Evolutionary conservation across 148 eudicot species (phyloP).

Genomic region (Rhododendron mucronatum): DNA sequence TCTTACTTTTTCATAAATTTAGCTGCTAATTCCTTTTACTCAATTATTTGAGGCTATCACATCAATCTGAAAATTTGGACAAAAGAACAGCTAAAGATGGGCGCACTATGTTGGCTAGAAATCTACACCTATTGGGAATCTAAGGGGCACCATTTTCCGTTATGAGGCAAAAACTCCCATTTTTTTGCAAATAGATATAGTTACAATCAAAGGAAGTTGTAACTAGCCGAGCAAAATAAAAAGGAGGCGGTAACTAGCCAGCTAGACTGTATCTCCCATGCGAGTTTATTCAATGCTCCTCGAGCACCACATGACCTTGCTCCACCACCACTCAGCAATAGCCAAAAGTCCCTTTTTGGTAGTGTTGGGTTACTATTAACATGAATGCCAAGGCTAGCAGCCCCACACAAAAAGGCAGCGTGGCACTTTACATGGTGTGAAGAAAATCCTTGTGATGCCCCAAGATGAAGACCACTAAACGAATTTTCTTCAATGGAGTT

Average conservation of each 20-base stretch:
- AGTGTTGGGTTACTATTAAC: background rate
- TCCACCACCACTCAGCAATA: background rate
- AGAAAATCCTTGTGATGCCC: background rate
- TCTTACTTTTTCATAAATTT: background rate
- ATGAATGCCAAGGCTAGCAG: background rate
- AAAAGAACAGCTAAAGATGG: background rate
- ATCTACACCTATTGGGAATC: background rate
- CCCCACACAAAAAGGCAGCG: background rate
- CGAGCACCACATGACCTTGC: background rate
- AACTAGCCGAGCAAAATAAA: background rate
- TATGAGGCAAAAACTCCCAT: background rate
- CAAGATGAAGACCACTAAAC: background rate
- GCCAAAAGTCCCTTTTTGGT: background rate
- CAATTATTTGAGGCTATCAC: background rate
- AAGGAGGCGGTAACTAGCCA: background rate
- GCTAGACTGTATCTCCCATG: background rate
- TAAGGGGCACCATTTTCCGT: background rate
- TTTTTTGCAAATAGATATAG: background rate
- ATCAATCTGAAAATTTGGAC: background rate
- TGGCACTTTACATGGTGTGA: background rate
- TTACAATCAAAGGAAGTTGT: background rate
- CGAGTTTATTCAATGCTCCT: background rate
- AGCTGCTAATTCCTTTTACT: background rate
- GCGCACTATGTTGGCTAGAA: background rate
- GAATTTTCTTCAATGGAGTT: background rate